A percentile compares a stretch with the other conserved stretches of the same genome.
phyloP scores from a whole-genome alignment of 1,139 yeast species.

The Blastobotrys persicus region DNA sequence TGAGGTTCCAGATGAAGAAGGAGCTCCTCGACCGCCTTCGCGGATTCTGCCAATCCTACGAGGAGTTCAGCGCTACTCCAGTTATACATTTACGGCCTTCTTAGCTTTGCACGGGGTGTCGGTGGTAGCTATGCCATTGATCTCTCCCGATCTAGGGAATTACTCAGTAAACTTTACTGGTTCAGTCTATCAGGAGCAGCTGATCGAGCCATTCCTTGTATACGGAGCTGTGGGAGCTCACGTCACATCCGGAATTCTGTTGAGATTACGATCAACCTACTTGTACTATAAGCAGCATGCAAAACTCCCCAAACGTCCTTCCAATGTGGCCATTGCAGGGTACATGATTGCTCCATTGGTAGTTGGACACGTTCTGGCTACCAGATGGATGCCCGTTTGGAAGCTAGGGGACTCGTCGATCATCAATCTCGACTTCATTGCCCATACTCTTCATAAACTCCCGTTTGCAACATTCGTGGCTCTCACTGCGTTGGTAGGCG shows the following conservation, averaged over 20 bases:
- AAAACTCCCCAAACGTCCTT: conserved; percentile 34
- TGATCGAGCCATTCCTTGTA: conserved; percentile 49
- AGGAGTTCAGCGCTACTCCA: conserved; percentile 56
- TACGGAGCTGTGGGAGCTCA: conserved; percentile 52
- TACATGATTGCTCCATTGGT: conserved; percentile 50
- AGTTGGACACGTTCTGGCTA: conserved; percentile 47
- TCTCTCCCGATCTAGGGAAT: conserved; percentile 49
- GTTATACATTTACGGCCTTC: conserved; percentile 57
- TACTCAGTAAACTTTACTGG: conserved; percentile 61
- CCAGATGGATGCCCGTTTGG: conserved; percentile 49
- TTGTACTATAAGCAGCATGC: conserved; percentile 31
- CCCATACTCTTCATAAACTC: conserved; percentile 41
- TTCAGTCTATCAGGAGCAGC: conserved; percentile 56
- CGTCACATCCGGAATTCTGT: conserved; percentile 48
- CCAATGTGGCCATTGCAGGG: conserved; percentile 62
- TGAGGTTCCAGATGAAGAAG: conserved; percentile 2
- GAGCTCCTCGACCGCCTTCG: conserved; percentile 5
- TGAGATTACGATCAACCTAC: conserved; percentile 44
- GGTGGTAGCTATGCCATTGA: conserved; percentile 55
- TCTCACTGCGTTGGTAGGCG: conserved; percentile 31
- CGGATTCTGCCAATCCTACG: conserved; percentile 13
- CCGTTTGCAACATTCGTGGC: conserved; percentile 30
- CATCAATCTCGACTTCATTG: conserved; percentile 53
- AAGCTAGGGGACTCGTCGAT: conserved; percentile 67
- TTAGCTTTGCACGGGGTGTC: conserved; percentile 57